phyloP scores from a whole-genome alignment of 169 alveolate genomes.

The Babesia caballi region DNA sequence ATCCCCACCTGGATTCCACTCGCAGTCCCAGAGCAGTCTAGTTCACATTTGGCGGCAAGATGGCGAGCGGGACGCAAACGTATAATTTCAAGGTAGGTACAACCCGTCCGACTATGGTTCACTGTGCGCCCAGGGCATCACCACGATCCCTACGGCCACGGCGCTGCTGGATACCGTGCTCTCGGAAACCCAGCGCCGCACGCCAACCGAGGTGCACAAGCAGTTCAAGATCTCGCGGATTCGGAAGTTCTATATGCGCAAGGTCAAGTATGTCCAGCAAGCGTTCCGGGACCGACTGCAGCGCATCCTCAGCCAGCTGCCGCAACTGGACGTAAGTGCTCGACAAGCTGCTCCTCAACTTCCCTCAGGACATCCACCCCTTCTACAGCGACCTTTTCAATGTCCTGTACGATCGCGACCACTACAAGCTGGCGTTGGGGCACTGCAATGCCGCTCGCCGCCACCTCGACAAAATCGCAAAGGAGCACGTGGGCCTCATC shows the following conservation, averaged over 20 bases:
- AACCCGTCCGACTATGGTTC: background rate
- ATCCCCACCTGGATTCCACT: conserved; percentile 34
- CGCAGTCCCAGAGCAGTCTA: background rate
- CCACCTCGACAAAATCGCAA: conserved; percentile 91
- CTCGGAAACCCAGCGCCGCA: conserved; percentile 97
- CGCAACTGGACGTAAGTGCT: conserved; percentile 91
- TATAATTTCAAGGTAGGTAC: conserved; percentile 62
- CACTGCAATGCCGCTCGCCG: conserved; percentile 92
- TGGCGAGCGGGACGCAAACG: conserved; percentile 62
- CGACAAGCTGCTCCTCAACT: background rate
- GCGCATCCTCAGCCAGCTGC: conserved; percentile 91
- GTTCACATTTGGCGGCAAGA: background rate
- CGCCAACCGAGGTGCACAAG: conserved; percentile 99
- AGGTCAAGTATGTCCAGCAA: conserved; percentile 95
- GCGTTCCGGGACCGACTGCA: conserved; percentile 91
- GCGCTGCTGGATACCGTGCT: conserved; percentile 90
- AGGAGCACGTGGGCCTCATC: conserved; percentile 94
- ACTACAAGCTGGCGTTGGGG: conserved; percentile 98
- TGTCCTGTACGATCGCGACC: conserved; percentile 98
- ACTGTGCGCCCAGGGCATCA: conserved; percentile 70
- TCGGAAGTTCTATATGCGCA: conserved; percentile 98
- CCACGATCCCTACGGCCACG: conserved; percentile 90
- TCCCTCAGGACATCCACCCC: conserved; percentile 94
- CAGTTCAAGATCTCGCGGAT: conserved; percentile 96
- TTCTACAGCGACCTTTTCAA: conserved; percentile 97